Base-by-base conservation (phyloP, 192 early-diverging fungal species). In the Geranomyces variabilis region DNA sequence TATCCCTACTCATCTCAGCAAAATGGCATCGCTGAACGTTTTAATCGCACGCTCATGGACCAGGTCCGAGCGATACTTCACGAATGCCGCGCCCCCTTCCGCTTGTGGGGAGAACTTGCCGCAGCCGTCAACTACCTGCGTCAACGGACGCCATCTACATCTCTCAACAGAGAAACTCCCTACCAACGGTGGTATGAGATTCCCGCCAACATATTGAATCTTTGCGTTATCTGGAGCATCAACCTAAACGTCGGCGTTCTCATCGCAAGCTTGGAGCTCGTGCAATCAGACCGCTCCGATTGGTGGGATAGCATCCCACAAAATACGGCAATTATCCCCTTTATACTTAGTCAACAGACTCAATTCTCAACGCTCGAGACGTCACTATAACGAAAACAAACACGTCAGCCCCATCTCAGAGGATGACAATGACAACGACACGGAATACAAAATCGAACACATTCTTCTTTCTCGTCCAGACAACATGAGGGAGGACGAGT, bases 21-120 rank as follows among this genome's bases (percentile, higher is more conserved):
- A 67, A 67, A 67, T 29, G 65, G 45, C 12, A 67, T 67, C 5
- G 65, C 65, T 10, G 65, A 67, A 29, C 43, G 47, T 0, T 67
- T 41, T 29, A 67, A 49, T 29, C 65, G 41, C 19, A 67, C 65
- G 13, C n/a, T 67, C 14, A 46, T 67, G 47, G 3, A 45, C 26
- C 65, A 67, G 31, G 31, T 43, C 21, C 43, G 65, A 30, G 65
- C 65, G 9, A 47, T 67, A 15, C 17, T 67, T 14, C 47, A 26
- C 13, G 0, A 19, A 0, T 19, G 47, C 31, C 14, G 29, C 22
- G 41, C 31, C 17, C 65, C 65, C 10, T 12, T 0, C 0, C 13
- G 0, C 12, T 4, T 67, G 19, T 67, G 65, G 65, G 47, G 47
- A n/a, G 65, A 67, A 30, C 17, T 67, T 15, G 65, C 47, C 19